Evolutionary conservation across 2,329 filamentous ascomycete genomes (phyloP).

Genomic region (Parafenestella ontariensis): DNA sequence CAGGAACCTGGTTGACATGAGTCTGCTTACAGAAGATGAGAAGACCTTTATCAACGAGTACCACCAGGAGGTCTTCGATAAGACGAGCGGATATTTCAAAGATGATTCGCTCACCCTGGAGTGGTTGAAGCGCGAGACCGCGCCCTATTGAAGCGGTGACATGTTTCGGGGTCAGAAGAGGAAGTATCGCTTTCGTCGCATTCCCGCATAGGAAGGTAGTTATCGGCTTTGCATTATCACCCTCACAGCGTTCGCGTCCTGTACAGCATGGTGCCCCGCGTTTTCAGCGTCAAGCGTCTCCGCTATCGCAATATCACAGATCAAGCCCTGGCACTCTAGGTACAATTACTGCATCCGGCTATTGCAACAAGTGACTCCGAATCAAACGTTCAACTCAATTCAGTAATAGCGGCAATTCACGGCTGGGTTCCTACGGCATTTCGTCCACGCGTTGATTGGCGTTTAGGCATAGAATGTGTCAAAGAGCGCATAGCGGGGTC

Average conservation of each 20-base stretch:
- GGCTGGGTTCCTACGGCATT: constrained; percentile 12
- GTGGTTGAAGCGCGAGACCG: constrained; percentile 90
- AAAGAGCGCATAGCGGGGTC: constrained; percentile 28
- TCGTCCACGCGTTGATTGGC: constrained; percentile 22
- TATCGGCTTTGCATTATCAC: constrained; percentile 23
- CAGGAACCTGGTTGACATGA: constrained; percentile 80
- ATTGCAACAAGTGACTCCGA: constrained; percentile 7
- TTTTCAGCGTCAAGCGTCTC: constrained; percentile 10
- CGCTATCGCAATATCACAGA: constrained; percentile 13
- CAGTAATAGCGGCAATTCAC: constrained; percentile 37
- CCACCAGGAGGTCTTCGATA: constrained; percentile 79
- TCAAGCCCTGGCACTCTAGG: constrained; percentile 10
- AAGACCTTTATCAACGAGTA: constrained; percentile 88
- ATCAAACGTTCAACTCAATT: too few species aligned
- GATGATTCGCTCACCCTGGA: constrained; percentile 72
- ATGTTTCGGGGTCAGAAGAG: not conserved
- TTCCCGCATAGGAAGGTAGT: constrained; percentile 16
- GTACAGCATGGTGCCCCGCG: constrained; percentile 22
- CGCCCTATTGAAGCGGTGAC: constrained; percentile 52
- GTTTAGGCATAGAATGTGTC: constrained; percentile 26
- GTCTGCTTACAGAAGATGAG: constrained; percentile 74
- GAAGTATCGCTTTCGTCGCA: not conserved
- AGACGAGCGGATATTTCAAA: constrained; percentile 79
- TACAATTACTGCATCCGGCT: constrained; percentile 10
- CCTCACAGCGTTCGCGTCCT: constrained; percentile 20